phyloP scores from a whole-genome alignment of 345 rosid species.

The Citrus sinensis region DVS_A1.0 CM039164.1:22566001-22566500 shows the following conservation, averaged over 20 bases:
- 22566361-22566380: neutral
- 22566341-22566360: neutral
- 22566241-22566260: neutral
- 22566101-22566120: neutral
- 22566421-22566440: no score
- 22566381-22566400: neutral
- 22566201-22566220: neutral
- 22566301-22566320: neutral
- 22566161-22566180: neutral
- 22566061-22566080: neutral
- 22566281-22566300: neutral
- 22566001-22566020: neutral
- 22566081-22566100: slow-evolving; percentile 8
- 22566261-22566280: neutral
- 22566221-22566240: no score
- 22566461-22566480: no score
- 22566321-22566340: neutral
- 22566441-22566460: no score
- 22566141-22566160: neutral
- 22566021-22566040: neutral
- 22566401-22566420: neutral
- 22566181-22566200: neutral
- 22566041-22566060: slow-evolving; percentile 6
- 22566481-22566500: no score
- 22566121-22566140: neutral